These are phyloP conservation scores for Fusarium sp. DNA, from an alignment of 2,329 filamentous ascomycete species.

Conservation along the genomic window DNA sequence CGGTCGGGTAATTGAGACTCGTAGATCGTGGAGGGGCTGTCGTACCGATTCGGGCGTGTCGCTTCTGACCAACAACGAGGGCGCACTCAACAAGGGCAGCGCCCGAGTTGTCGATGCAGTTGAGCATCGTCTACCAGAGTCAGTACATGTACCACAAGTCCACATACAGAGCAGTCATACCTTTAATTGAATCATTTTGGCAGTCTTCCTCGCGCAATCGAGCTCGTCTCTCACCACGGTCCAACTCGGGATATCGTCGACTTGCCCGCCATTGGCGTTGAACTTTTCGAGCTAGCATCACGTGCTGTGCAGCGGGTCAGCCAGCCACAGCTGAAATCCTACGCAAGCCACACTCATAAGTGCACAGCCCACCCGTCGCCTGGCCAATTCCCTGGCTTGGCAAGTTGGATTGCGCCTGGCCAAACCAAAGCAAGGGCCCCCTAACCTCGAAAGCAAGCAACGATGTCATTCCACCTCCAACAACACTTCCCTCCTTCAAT, in stretches of 20 bases:
- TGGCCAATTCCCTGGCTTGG: conserved; percentile 48
- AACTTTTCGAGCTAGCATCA: conserved; percentile 49
- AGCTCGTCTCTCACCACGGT: conserved; percentile 43
- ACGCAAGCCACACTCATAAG: conserved; percentile 28
- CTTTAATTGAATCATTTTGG: conserved; percentile 94
- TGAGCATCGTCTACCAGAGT: conserved; percentile 85
- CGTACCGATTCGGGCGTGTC: conserved; percentile 89
- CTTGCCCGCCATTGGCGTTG: conserved; percentile 30
- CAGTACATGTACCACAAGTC: not conserved
- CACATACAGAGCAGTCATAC: conserved; percentile 55
- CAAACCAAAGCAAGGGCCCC: conserved; percentile 44
- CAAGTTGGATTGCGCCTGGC: conserved; percentile 38
- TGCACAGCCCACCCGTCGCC: conserved; percentile 50
- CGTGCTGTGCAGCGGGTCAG: conserved; percentile 31
- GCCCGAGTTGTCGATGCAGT: conserved; percentile 99
- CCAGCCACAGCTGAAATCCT: conserved; percentile 32
- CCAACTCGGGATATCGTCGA: conserved; percentile 39
- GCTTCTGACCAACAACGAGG: conserved; percentile 92
- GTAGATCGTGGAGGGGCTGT: conserved; percentile 9
- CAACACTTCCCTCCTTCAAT: conserved; percentile 48
- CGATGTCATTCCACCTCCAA: conserved; percentile 49
- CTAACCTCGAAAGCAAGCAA: conserved; percentile 39
- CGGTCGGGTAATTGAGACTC: not conserved
- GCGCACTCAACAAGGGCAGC: conserved; percentile 97
- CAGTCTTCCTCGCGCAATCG: conserved; percentile 34